Conservation (phyloP, 352 stramenopile species). For the Albugo candida region DNA sequence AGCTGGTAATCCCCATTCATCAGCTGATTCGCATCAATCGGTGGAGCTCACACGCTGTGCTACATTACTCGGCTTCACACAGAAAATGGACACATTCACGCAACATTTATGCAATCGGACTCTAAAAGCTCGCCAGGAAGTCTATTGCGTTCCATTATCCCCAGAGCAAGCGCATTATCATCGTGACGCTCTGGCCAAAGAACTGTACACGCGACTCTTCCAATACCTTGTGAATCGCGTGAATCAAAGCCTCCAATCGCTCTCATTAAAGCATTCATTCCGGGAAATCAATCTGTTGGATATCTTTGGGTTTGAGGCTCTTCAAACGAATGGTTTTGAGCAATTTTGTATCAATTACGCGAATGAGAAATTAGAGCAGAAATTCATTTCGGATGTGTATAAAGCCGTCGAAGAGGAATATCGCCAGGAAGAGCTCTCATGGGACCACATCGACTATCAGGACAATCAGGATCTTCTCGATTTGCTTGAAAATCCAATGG, state of each 20-base stretch:
- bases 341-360: slow-evolving; percentile 94
- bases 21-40: too few relatives aligned
- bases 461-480: slow-evolving; percentile 85
- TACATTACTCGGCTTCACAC: slow-evolving; percentile 42
- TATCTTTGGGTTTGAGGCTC: slow-evolving; percentile 95
- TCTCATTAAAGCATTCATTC: slow-evolving; percentile 20
- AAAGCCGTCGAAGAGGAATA: slow-evolving; percentile 79
- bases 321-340: slow-evolving; percentile 86
- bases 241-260: slow-evolving; percentile 51
- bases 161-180: slow-evolving; percentile 59
- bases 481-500: slow-evolving; percentile 78
- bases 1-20: too few relatives aligned
- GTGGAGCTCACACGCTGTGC: slow-evolving; percentile 46
- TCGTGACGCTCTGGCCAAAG: slow-evolving; percentile 89
- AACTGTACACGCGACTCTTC: slow-evolving; percentile 90
- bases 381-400: slow-evolving; percentile 76
- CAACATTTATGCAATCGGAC: slow-evolving; percentile 64
- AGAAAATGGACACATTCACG: slow-evolving; percentile 21
- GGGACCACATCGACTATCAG: slow-evolving; percentile 67
- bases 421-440: slow-evolving; percentile 38
- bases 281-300: slow-evolving; percentile 89
- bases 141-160: slow-evolving; percentile 63
- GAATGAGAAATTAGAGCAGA: slow-evolving; percentile 89
- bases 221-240: slow-evolving; percentile 83
- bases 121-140: slow-evolving; percentile 60